Evolutionary conservation across 257 asterid species (phyloP).

Genomic region (Nyctanthes arbortristis): DNA sequence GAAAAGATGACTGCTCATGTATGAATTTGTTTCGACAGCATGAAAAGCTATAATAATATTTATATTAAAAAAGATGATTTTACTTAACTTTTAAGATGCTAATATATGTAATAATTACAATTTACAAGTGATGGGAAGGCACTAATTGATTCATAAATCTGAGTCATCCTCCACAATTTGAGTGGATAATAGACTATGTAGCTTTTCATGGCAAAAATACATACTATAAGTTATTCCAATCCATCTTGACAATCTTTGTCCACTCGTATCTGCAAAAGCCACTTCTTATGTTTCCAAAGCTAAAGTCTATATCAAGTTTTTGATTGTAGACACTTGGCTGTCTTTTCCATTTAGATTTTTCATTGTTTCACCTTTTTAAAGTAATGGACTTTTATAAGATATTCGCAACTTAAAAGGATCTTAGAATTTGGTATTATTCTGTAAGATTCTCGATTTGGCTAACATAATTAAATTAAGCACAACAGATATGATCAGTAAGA

Average conservation of each 20-base stretch:
- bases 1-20: too few species aligned
- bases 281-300: not conserved
- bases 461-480: too few species aligned
- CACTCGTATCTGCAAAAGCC: not conserved
- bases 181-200: not conserved
- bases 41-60: too few species aligned
- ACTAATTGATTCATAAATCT: not conserved
- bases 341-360: too few species aligned
- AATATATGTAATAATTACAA: not conserved
- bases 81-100: too few species aligned
- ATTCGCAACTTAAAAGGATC: too few species aligned
- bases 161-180: not conserved
- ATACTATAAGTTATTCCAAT: not conserved
- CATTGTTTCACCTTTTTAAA: not conserved
- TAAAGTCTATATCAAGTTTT: not conserved
- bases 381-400: too few species aligned
- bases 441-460: too few species aligned
- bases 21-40: too few species aligned
- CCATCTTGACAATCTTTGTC: not conserved
- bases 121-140: not conserved
- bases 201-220: not conserved
- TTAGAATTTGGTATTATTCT: too few species aligned
- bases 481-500: too few species aligned
- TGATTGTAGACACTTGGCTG: not conserved
- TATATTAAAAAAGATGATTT: too few species aligned